Conservation (phyloP, 1,284 basidiomycete genomes). For the Kwoniella shivajii region DNA sequence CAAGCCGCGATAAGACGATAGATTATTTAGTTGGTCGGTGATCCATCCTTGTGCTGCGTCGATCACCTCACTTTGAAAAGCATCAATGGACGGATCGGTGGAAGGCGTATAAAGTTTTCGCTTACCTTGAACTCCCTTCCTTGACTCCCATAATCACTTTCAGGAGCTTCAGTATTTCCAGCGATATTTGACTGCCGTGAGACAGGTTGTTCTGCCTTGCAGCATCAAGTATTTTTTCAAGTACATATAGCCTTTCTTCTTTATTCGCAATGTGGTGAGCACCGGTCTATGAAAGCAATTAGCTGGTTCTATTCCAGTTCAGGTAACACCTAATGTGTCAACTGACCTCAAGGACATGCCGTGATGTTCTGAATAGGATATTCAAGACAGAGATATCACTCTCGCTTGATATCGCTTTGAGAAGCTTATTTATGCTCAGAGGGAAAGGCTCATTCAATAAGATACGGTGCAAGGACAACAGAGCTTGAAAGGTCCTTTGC, state of each 20-base stretch:
- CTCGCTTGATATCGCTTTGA: slow-evolving; percentile 25
- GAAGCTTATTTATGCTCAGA: slow-evolving; percentile 30
- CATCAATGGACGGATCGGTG: neutral
- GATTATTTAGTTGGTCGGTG: neutral
- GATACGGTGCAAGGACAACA: slow-evolving; percentile 24
- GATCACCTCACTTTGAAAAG: too few relatives aligned
- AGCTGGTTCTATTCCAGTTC: neutral
- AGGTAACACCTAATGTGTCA: neutral
- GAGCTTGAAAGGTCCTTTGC: slow-evolving; percentile 34
- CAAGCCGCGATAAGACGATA: neutral
- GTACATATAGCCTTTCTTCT: slow-evolving; percentile 22
- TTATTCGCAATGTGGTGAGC: slow-evolving; percentile 14
- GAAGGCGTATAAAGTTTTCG: neutral
- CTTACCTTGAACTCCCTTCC: neutral
- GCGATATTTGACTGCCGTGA: slow-evolving; percentile 6
- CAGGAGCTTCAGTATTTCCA: slow-evolving; percentile 18
- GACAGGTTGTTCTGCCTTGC: neutral
- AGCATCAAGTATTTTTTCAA: slow-evolving; percentile 22
- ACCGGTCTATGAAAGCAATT: slow-evolving; percentile 12
- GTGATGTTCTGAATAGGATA: slow-evolving; percentile 17
- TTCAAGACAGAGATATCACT: slow-evolving; percentile 20
- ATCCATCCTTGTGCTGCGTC: too few relatives aligned
- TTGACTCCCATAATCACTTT: neutral
- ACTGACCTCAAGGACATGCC: slow-evolving; percentile 21
- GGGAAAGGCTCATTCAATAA: slow-evolving; percentile 21